phyloP scores from a whole-genome alignment of 176 grass and related monocot genomes.

The Eragrostis curvula region DNA sequence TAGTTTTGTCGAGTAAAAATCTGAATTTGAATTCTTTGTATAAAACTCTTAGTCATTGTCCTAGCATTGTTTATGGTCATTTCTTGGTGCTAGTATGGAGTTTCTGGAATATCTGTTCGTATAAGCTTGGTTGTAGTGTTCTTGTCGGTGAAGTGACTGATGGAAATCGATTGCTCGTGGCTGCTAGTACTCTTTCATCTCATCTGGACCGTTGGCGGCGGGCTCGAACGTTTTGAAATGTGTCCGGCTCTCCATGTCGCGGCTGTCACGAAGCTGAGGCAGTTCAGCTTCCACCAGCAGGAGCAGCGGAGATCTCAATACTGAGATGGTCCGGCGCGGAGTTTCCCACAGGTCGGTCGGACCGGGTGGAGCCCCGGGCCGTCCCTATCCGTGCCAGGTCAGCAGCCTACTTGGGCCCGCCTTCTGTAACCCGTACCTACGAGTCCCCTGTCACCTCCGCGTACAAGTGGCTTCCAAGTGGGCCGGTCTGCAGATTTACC shows the following conservation, averaged over 20 bases:
- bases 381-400: constrained; percentile 45
- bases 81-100: no score
- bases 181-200: neutral
- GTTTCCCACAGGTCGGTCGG: neutral
- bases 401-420: constrained; percentile 37
- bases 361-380: neutral
- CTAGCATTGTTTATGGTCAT: neutral
- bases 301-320: constrained; percentile 22
- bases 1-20: constrained; percentile 22
- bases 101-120: neutral
- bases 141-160: neutral
- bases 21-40: constrained; percentile 25
- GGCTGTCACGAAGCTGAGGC: neutral
- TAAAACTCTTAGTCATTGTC: neutral
- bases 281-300: neutral
- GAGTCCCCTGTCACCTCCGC: neutral
- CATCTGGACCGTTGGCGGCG: neutral
- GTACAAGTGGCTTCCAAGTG: neutral
- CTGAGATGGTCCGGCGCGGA: neutral
- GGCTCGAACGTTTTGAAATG: neutral
- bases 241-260: neutral
- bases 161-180: neutral
- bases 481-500: accelerated
- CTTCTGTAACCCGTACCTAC: neutral
- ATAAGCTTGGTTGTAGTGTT: neutral